phyloP scores from a whole-genome alignment of 495 filamentous ascomycete genomes.

The Aspergillus hancockii region DNA sequence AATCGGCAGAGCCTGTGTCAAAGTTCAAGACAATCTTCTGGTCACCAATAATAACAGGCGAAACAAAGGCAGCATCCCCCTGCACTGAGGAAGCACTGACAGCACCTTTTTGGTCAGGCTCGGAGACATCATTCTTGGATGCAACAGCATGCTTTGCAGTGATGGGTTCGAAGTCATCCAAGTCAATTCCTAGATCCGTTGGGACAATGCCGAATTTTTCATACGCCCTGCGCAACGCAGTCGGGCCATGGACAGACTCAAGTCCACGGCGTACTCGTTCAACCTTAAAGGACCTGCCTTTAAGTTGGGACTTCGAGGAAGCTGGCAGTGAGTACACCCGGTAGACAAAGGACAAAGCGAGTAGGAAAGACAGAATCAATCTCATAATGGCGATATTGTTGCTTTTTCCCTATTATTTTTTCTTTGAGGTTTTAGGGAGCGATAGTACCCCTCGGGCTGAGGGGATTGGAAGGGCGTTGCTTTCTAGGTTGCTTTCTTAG shows the following conservation, averaged over 20 bases:
- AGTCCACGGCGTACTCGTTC: conserved; percentile 55
- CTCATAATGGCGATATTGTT: conserved; percentile 29
- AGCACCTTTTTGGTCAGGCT: conserved; percentile 48
- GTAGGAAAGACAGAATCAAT: conserved; percentile 30
- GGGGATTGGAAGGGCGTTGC: not conserved
- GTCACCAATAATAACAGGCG: conserved; percentile 70
- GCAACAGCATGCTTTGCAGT: conserved; percentile 22
- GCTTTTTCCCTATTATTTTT: no score
- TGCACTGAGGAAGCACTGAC: conserved; percentile 62
- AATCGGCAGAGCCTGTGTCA: conserved; percentile 80
- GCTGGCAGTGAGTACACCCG: conserved; percentile 40
- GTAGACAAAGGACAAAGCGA: conserved; percentile 37
- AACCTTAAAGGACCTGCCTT: conserved; percentile 57
- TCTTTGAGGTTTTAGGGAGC: conserved; percentile 7
- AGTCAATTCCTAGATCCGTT: conserved; percentile 28
- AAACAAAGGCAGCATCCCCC: conserved; percentile 69
- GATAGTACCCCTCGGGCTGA: conserved; percentile 9
- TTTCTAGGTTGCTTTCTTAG: no score
- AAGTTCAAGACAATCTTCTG: conserved; percentile 76
- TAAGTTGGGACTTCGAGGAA: conserved; percentile 20
- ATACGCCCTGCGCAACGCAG: conserved; percentile 61
- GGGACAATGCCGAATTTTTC: conserved; percentile 58
- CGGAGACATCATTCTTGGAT: conserved; percentile 20
- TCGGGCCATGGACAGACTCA: conserved; percentile 55
- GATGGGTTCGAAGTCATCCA: conserved; percentile 39